Evolutionary conservation across 2,329 filamentous ascomycete genomes (phyloP), one percentile per base, ranked within the genome.

Genomic region (Colletotrichum tropicicola): DNA sequence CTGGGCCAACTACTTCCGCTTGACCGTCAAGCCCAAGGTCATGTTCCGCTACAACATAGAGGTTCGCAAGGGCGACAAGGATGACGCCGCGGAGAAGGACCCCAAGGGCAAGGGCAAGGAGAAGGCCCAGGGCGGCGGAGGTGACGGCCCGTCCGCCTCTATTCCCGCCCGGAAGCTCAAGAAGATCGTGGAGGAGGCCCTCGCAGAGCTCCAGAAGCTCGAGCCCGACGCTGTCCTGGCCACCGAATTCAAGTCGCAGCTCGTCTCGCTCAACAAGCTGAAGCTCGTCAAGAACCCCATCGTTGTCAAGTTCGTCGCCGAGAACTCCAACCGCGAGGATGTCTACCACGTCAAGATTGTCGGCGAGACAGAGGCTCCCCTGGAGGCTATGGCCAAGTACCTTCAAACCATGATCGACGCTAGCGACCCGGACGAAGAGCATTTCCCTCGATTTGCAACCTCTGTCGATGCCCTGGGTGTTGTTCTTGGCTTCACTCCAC

Each of bases 1-100:
- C 0, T 87, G 84, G 83, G 77, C 85, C 5, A 88, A 89, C 71
- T 88, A 85, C 68, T 87, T 86, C 68, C 74, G 74, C 1, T 61
- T 88, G 49, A 70, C 76, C 6, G 67, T 83, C 7, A 77, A 78
- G 41, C 70, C 74, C 0, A 70, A 75, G 2, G 63, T 68, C 0
- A 62, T 86, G 5, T 82, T 78, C 70, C 82, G 79, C 60, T 88
- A 88, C 70, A 77, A 75, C 3, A 64, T 87, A 9, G 73, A 78
- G 2, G 78, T 81, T 10, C 69, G 65, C 1, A 72, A 60, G 47
- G 48, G 57, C 17, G 52, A 53, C 2, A 66, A 62, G 47, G 53
- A 69, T 49, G 37, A 64, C 59, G 39, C 49, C 25, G 15, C 57
- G 19, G 65, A 68, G 41, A 19, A 48, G 13, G 67, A 68, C 23